phyloP scores from a whole-genome alignment of 2,329 filamentous ascomycete species.

The Pseudogymnoascus sp. region DNA sequence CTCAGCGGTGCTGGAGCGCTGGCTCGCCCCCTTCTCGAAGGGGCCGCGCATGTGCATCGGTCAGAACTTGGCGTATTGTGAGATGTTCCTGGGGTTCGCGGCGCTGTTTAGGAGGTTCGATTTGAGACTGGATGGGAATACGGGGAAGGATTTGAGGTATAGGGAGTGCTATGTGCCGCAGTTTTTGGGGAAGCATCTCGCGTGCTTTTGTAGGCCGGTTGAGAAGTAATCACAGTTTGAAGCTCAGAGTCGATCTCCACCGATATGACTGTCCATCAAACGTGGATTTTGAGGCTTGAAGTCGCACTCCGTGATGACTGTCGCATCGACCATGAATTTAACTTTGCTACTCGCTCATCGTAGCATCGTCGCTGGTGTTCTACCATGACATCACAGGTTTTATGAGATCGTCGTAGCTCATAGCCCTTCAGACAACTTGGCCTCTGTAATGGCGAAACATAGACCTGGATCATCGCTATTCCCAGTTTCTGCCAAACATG shows the following conservation, averaged over 20 bases:
- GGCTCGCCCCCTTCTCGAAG: constrained; percentile 34
- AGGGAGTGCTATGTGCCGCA: constrained; percentile 18
- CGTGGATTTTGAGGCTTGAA: neutral
- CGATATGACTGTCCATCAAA: too few relatives aligned
- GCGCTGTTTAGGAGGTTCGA: constrained; percentile 24
- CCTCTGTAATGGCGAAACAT: neutral
- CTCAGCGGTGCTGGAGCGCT: constrained; percentile 26
- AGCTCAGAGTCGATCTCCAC: neutral
- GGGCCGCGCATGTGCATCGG: constrained; percentile 34
- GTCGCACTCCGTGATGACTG: neutral
- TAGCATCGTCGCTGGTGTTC: neutral
- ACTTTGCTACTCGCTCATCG: neutral
- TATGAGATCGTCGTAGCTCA: neutral
- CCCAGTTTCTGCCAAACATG: constrained; percentile 3
- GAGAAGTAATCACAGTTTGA: neutral
- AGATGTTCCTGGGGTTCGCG: constrained; percentile 27
- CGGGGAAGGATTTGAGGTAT: constrained; percentile 21
- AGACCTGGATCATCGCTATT: neutral
- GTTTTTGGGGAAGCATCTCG: constrained; percentile 15
- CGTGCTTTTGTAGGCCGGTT: constrained; percentile 14
- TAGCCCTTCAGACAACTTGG: neutral
- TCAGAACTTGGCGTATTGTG: constrained; percentile 27
- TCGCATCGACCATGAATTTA: neutral
- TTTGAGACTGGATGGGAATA: constrained; percentile 18
- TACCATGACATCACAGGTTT: constrained; percentile 1